These are phyloP conservation scores for Penicillium crustosum DNA, from an alignment of 2,329 filamentous ascomycete species.

Conservation along the genomic window DNA sequence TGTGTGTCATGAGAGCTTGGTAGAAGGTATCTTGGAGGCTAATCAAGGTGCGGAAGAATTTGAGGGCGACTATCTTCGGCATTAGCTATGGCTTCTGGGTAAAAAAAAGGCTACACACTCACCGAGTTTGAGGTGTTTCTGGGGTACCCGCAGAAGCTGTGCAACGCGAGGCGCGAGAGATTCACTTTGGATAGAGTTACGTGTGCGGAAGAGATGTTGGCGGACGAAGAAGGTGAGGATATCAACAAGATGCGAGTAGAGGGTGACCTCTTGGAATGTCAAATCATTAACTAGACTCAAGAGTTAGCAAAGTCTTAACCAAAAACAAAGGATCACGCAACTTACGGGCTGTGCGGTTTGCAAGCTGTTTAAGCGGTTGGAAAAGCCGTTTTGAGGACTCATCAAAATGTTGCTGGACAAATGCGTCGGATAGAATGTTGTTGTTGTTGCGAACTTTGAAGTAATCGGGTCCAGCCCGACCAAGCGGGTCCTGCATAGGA, in stretches of 20 bases:
- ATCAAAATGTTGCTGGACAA: slow-evolving; percentile 87
- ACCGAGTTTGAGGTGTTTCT: slow-evolving; percentile 93
- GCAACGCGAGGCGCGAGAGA: slow-evolving; percentile 75
- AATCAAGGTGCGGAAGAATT: slow-evolving; percentile 87
- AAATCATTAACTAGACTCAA: slow-evolving; percentile 62
- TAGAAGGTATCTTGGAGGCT: slow-evolving; percentile 89
- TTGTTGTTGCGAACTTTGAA: slow-evolving; percentile 62
- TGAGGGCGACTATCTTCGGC: slow-evolving; percentile 67
- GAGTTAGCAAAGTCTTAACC: slow-evolving; percentile 6
- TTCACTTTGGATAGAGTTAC: slow-evolving; percentile 81
- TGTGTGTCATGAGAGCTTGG: slow-evolving; percentile 76
- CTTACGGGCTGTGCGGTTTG: slow-evolving; percentile 59
- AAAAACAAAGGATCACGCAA: slow-evolving; percentile 4
- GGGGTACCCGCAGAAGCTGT: slow-evolving; percentile 75
- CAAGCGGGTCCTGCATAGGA: slow-evolving; percentile 58
- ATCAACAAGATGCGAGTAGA: slow-evolving; percentile 88
- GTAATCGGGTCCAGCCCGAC: slow-evolving; percentile 66
- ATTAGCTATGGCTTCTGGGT: neutral
- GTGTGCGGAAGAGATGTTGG: slow-evolving; percentile 81
- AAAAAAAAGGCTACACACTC: slow-evolving; percentile 37
- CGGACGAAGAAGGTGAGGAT: slow-evolving; percentile 92
- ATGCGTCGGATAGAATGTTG: slow-evolving; percentile 77
- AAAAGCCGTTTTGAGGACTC: slow-evolving; percentile 82
- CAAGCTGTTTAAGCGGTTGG: slow-evolving; percentile 77
- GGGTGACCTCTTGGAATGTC: slow-evolving; percentile 78